Conservation (phyloP, 2,329 filamentous ascomycete genomes). For the Monilinia laxa region DNA sequence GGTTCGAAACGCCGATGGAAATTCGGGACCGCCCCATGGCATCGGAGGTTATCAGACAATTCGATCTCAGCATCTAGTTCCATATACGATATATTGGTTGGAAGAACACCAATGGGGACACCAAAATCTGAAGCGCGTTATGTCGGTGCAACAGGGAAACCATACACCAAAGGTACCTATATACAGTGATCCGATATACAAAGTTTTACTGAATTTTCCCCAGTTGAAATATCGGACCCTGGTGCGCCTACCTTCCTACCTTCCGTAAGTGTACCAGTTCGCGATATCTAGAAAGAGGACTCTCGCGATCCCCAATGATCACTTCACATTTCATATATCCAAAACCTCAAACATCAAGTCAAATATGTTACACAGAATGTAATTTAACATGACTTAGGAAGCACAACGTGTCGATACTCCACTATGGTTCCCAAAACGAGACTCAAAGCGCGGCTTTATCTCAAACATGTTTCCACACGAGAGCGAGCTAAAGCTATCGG, state of each 20-base stretch:
- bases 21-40: slow-evolving; percentile 40
- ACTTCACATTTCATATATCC: neutral
- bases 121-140: slow-evolving; percentile 30
- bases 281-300: no score
- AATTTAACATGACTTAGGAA: slow-evolving; percentile 30
- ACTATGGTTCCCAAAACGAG: slow-evolving; percentile 29
- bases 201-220: neutral
- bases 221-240: slow-evolving; percentile 36
- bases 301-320: neutral
- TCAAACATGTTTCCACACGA: slow-evolving; percentile 16
- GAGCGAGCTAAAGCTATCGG: neutral
- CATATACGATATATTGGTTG: slow-evolving; percentile 36
- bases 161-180: slow-evolving; percentile 29
- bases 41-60: slow-evolving; percentile 36
- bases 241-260: slow-evolving; percentile 34
- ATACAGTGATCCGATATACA: neutral
- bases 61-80: slow-evolving; percentile 39
- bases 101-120: slow-evolving; percentile 35
- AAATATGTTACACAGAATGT: neutral
- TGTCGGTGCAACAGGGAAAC: slow-evolving; percentile 27
- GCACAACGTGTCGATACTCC: slow-evolving; percentile 40
- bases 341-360: neutral
- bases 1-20: slow-evolving; percentile 25
- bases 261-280: slow-evolving; percentile 33
- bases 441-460: slow-evolving; percentile 33